phyloP scores from a whole-genome alignment of 176 grass and related monocot species.

The Aegilops speltoides region DNA sequence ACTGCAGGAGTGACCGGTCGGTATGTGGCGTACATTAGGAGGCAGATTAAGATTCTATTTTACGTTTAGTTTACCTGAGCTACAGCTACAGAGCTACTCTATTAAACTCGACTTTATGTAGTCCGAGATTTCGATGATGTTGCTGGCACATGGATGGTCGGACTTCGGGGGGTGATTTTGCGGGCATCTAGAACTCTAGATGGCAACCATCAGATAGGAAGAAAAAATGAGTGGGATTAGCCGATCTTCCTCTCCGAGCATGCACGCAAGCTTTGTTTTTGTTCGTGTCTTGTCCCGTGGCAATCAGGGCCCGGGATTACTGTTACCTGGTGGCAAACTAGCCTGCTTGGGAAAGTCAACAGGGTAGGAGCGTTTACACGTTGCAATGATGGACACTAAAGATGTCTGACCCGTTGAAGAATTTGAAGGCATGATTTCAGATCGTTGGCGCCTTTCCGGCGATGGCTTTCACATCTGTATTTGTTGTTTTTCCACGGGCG shows the following conservation, averaged over 20 bases:
- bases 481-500: background rate
- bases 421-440: conserved; percentile 25
- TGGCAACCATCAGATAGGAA: background rate
- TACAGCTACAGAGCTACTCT: background rate
- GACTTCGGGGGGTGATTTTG: background rate
- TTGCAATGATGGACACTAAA: conserved; percentile 14
- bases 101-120: background rate
- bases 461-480: conserved; percentile 34
- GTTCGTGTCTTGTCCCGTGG: background rate
- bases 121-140: background rate
- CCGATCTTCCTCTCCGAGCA: background rate
- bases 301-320: background rate
- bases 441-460: conserved; percentile 19
- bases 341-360: background rate
- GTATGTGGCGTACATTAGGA: background rate
- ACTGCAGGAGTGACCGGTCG: background rate
- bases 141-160: background rate
- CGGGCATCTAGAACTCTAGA: background rate
- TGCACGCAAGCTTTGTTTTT: conserved; percentile 1
- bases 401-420: background rate
- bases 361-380: background rate
- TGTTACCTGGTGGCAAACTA: background rate
- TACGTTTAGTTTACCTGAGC: background rate
- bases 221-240: background rate
- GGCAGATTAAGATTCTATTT: background rate